Conservation (phyloP, 2,329 filamentous ascomycete species). For the Periconia sp. region DNA sequence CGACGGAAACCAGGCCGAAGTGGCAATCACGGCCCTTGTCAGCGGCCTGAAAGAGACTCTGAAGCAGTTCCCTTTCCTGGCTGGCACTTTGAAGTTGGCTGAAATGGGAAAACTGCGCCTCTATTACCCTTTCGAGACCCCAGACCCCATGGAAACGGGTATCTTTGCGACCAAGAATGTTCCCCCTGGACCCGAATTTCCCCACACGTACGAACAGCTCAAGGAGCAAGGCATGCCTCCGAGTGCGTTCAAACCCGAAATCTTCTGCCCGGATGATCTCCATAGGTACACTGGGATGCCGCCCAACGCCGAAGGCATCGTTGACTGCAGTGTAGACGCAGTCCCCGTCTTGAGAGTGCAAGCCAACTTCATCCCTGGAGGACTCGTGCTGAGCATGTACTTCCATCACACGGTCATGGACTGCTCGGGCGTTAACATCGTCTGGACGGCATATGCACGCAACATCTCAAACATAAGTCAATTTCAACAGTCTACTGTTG, state of each 20-base stretch:
- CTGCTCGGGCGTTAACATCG: conserved; percentile 30
- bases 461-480: conserved; percentile 22
- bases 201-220: conserved; percentile 32
- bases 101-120: conserved; percentile 30
- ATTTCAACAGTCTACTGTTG: neutral
- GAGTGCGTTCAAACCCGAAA: conserved; percentile 28
- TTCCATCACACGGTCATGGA: conserved; percentile 37
- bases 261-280: conserved; percentile 35
- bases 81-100: conserved; percentile 30
- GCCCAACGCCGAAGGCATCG: conserved; percentile 29
- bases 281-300: conserved; percentile 23
- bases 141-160: conserved; percentile 15
- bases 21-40: conserved; percentile 26
- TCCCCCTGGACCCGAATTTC: conserved; percentile 14
- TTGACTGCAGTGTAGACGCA: conserved; percentile 24
- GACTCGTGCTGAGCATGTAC: conserved; percentile 38
- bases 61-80: conserved; percentile 31
- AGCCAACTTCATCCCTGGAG: conserved; percentile 39
- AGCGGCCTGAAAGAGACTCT: conserved; percentile 27
- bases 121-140: conserved; percentile 24
- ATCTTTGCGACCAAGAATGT: conserved; percentile 27
- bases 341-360: conserved; percentile 35
- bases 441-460: conserved; percentile 27
- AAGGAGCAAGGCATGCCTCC: conserved; percentile 35
- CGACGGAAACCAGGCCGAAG: conserved; percentile 26